A percentile compares a stretch with the other conserved stretches of the same genome.
These are phyloP conservation scores for Boletus reticuloceps DNA, from an alignment of 768 basidiomycete species.

Conservation along the genomic window DNA sequence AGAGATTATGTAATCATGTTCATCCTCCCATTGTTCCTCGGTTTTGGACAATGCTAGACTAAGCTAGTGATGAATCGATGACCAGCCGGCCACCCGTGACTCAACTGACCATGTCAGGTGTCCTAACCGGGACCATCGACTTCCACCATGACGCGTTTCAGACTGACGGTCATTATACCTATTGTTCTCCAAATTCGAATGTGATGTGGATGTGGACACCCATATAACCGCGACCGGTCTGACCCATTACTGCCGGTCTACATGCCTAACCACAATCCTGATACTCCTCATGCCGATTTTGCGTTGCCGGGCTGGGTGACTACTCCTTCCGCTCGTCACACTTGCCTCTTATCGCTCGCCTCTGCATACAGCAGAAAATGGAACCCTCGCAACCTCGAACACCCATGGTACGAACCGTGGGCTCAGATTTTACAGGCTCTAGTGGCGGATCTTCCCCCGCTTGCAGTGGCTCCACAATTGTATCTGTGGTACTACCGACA, in stretches of 20 bases:
- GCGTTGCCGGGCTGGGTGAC: not conserved
- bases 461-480: not conserved
- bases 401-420: constrained; percentile 2
- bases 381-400: not conserved
- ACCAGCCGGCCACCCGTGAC: no score
- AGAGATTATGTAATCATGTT: not conserved
- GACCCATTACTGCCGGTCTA: not conserved
- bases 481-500: not conserved
- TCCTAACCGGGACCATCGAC: no score
- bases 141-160: not conserved
- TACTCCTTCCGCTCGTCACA: not conserved
- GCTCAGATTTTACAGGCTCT: not conserved
- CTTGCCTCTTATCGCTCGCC: not conserved
- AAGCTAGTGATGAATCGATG: no score
- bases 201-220: not conserved
- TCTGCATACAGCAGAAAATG: not conserved
- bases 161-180: not conserved
- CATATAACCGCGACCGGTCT: not conserved
- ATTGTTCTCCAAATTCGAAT: not conserved
- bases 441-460: not conserved
- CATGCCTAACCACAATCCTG: not conserved
- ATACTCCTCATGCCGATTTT: not conserved
- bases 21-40: no score
- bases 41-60: no score
- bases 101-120: no score